Evolutionary conservation across 2,329 filamentous ascomycete species (phyloP), one percentile per base, ranked within the genome.

Genomic region (Dryadomyces sulphureus): DNA sequence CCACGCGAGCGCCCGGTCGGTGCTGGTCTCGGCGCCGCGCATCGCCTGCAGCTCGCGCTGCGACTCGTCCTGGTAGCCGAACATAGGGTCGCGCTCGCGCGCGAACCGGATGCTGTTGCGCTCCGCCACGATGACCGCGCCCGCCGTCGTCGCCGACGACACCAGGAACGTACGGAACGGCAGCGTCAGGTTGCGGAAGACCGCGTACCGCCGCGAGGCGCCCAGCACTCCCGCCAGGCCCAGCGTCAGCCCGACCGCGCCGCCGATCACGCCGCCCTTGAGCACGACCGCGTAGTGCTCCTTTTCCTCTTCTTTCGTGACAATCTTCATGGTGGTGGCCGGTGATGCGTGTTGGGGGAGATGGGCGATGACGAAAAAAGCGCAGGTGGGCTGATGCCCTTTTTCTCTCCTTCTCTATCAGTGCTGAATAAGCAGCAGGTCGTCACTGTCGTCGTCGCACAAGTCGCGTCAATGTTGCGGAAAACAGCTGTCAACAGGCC

Each of bases 161-260:
- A 92, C 75, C 52, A 96, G 77, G 75, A 96, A 98, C 46, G 86
- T 72, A 55, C 87, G 85, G 73, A 98, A 88, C 17, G 88, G 92
- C 0, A 95, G 60, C 0, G 90, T 94, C 50, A 98, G 79, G 53
- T 72, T 66, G 54, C 85, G 79, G 70, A 96, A 85, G 56, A 78
- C 79, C 42, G 78, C 71, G 63, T 83, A 95, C 57, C 88, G 81
- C 51, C 70, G 70, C 45, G 75, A 75, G 19, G 82, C 87, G 42
- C 66, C 62, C n/a, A 75, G 51, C 21, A 94, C 81, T 57, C 79
- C 86, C 24, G 70, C 69, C 8, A 76, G 54, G 52, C 90, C 89
- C 27, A 79, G 58, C 34, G 66, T 70, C 3, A 88, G 66, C 52
- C 92, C 89, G 39, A 78, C 55, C 12, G 72, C 45, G 52, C 84